Percentiles rank a stretch among this genome's conserved stretches.
phyloP scores from a whole-genome alignment of 331 rosid genomes.

The Spiraea crenata region DNA sequence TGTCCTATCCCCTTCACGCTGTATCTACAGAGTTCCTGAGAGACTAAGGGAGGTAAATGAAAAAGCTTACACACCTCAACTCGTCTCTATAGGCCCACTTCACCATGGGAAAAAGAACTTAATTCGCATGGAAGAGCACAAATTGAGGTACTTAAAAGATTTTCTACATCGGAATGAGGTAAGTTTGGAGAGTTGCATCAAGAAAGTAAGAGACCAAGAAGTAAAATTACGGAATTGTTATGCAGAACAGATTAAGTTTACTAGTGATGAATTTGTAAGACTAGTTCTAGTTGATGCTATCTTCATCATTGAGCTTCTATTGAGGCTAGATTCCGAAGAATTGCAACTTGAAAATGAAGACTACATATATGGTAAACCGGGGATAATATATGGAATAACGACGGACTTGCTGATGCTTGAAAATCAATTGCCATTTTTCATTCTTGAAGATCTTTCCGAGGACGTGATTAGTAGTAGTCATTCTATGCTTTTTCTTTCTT shows the following conservation, averaged over 20 bases:
- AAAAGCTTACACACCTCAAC: slow-evolving; percentile 19
- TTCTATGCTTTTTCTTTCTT: no score
- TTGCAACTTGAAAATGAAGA: background rate
- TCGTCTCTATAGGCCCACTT: slow-evolving; percentile 25
- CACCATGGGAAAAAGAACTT: slow-evolving; percentile 1
- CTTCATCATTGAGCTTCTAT: slow-evolving; percentile 20
- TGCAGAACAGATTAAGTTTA: slow-evolving; percentile 2
- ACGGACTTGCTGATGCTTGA: no score
- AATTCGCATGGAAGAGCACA: slow-evolving; percentile 20
- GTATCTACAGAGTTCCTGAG: slow-evolving; percentile 23
- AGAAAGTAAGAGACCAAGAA: background rate
- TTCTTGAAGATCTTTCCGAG: no score
- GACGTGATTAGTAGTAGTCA: no score
- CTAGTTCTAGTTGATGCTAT: slow-evolving; percentile 18
- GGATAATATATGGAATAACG: no score
- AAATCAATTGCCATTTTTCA: background rate
- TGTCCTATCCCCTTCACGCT: background rate
- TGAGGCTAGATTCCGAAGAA: background rate
- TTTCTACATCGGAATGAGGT: background rate
- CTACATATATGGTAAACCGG: background rate
- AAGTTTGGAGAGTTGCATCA: background rate
- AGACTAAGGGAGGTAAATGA: slow-evolving; percentile 3
- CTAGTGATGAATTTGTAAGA: slow-evolving; percentile 2
- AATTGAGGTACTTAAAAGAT: slow-evolving; percentile 3
- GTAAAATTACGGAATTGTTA: background rate